Base-by-base conservation (phyloP, 23 red algal genomes). In the Cyanidioschyzon merolae region DNA sequence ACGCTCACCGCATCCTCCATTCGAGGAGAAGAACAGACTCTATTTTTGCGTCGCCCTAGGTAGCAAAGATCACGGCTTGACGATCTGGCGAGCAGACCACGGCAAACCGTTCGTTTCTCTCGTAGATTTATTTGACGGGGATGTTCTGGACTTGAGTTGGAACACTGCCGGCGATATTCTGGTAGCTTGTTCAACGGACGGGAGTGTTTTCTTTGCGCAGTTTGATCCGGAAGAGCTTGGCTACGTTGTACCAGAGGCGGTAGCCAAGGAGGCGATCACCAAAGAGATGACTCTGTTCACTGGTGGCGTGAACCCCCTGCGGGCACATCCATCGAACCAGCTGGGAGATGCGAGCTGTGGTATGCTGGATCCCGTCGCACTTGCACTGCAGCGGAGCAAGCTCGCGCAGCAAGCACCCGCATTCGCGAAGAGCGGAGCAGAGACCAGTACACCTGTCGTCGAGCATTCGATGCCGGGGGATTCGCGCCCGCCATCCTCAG, bases 141-240 rank as follows among this genome's bases (percentile, higher is more conserved):
- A 95, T 68, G 86, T 95, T 36, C 81, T 89, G 68, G 90, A 95
- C 74, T 76, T 95, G 26, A 58, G 81, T 29, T 95, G 90, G 90
- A 86, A 82, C 12, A 77, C 86, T 1, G 90, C 88, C 57, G 90
- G 90, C 2, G 83, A 89, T 79, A 77, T 86, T n/a, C 38, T 95
- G 32, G 86, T 86, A 21, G 84, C 90, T 0, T 95, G 86, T 57
- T 95, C 85, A 29, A 89, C 90, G 2, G 85, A 89, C 77, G 86
- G 90, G 18, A 75, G 79, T 50, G 87, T 84, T 0, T 75, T 95
- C 67, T 84, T 86, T 18, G 51, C 86, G 40, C 81, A 85, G 25
- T 95, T 89, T 79, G 85, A 89, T 17, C 57, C 85, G 39, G 75
- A 86, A 25, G 90, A 95, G 80, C 90, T 95, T 1, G 90, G 90